Conservation (phyloP, 1,284 basidiomycete species). For the Caloboletus firmus region DNA sequence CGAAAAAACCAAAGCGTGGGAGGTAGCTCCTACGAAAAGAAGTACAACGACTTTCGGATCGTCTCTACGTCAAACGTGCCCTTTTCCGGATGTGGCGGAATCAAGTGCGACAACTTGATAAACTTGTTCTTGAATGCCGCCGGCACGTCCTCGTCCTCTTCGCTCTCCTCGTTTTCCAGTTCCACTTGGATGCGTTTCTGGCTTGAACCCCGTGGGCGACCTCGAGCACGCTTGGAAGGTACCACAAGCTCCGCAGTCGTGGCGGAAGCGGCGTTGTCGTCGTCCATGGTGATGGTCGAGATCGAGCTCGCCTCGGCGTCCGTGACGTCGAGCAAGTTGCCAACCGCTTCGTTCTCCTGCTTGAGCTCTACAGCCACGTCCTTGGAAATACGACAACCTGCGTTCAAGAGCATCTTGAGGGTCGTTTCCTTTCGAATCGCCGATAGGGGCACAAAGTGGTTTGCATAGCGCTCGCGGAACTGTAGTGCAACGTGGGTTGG, state of each 20-base stretch:
- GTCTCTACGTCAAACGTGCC: conserved; percentile 86
- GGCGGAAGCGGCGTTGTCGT: not conserved
- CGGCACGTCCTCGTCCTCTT: conserved; percentile 26
- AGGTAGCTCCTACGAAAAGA: conserved; percentile 71
- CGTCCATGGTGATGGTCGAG: conserved; percentile 22
- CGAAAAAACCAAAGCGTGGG: no score
- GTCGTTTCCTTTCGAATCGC: conserved; percentile 41
- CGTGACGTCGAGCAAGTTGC: conserved; percentile 25
- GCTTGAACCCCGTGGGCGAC: conserved; percentile 18
- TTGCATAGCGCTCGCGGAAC: conserved; percentile 80
- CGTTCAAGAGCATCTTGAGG: conserved; percentile 40
- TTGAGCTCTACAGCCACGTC: conserved; percentile 43
- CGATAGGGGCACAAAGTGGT: conserved; percentile 71
- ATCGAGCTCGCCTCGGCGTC: conserved; percentile 26
- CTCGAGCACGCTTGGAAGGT: conserved; percentile 18
- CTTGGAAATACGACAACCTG: conserved; percentile 45
- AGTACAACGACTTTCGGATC: conserved; percentile 84
- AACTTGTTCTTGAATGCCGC: conserved; percentile 56
- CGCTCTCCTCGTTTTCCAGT: conserved; percentile 12
- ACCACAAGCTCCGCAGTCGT: conserved; percentile 15
- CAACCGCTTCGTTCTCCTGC: conserved; percentile 29
- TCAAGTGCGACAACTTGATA: conserved; percentile 71
- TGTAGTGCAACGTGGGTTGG: conserved; percentile 28
- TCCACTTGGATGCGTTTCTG: conserved; percentile 14
- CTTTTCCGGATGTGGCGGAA: conserved; percentile 85